phyloP scores from a whole-genome alignment of 257 asterid genomes.

The Buddleja alternifolia region DNA sequence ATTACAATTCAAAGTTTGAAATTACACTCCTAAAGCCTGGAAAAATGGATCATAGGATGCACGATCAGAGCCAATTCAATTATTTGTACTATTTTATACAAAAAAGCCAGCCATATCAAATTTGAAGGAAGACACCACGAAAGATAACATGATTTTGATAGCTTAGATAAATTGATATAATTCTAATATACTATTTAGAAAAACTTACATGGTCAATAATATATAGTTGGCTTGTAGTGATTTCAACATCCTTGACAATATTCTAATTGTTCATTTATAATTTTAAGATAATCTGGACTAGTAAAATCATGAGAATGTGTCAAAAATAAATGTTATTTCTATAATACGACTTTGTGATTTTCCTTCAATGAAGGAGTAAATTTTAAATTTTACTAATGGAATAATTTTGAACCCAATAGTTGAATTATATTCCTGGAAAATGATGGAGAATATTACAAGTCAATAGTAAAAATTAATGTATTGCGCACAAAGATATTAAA shows the following conservation, averaged over 20 bases:
- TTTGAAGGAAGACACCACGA: not conserved
- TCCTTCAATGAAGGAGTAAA: not conserved
- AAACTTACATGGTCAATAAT: not conserved
- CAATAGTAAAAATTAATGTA: too few relatives aligned
- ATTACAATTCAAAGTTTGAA: constrained; percentile 26
- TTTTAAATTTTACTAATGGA: not conserved
- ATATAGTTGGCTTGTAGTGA: not conserved
- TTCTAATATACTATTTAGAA: not conserved
- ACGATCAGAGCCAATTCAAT: constrained; percentile 2
- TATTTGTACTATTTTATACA: not conserved
- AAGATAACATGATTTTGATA: not conserved
- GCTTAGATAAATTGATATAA: not conserved
- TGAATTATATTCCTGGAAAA: too few relatives aligned
- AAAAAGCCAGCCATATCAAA: constrained; percentile 28
- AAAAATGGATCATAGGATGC: constrained; percentile 19
- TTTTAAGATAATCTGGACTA: not conserved
- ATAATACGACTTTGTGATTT: not conserved
- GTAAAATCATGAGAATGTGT: constrained; percentile 11
- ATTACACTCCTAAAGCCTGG: not conserved
- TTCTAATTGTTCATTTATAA: not conserved
- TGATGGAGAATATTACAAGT: too few relatives aligned
- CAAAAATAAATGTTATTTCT: not conserved
- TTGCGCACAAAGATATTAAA: too few relatives aligned
- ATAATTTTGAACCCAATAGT: not conserved
- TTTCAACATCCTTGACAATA: constrained; percentile 26